phyloP scores from a whole-genome alignment of 495 filamentous ascomycete genomes.

The Hypoxylon trugodes region DNA sequence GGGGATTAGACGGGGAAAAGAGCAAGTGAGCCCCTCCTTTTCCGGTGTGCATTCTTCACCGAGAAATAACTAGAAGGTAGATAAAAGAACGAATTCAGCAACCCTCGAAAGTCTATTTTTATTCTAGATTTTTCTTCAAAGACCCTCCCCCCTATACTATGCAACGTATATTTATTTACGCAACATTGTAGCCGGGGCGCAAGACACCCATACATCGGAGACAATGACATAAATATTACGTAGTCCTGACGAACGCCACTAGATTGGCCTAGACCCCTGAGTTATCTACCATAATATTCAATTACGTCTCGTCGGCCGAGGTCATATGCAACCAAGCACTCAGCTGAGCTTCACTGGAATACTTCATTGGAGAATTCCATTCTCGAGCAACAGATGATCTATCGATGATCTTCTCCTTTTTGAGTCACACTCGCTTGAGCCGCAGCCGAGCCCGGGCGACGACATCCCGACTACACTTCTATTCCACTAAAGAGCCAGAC shows the following conservation, averaged over 20 bases:
- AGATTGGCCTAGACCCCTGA: conserved; percentile 25
- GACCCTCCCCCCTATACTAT: neutral
- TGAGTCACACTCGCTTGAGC: conserved; percentile 33
- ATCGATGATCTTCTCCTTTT: conserved; percentile 35
- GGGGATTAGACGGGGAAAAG: conserved; percentile 13
- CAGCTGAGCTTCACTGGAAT: conserved; percentile 19
- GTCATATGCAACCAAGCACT: conserved; percentile 30
- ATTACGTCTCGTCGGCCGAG: conserved; percentile 16
- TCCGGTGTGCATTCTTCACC: conserved; percentile 21
- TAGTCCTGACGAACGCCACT: conserved; percentile 21
- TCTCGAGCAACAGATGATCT: conserved; percentile 33
- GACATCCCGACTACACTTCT: conserved; percentile 31
- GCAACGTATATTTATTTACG: neutral
- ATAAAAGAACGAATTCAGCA: conserved; percentile 6
- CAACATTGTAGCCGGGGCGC: neutral
- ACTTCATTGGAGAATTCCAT: conserved; percentile 33
- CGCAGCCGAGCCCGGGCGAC: conserved; percentile 40
- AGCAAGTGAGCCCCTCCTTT: neutral
- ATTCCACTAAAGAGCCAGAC: conserved; percentile 26
- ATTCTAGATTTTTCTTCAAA: neutral
- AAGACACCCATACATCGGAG: neutral
- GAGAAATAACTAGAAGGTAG: conserved; percentile 8
- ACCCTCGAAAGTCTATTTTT: neutral
- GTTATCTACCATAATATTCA: conserved; percentile 19
- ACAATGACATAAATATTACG: conserved; percentile 21